Base-by-base conservation (phyloP, 805 yeast species). In the Kazachstania martiniae region DNA sequence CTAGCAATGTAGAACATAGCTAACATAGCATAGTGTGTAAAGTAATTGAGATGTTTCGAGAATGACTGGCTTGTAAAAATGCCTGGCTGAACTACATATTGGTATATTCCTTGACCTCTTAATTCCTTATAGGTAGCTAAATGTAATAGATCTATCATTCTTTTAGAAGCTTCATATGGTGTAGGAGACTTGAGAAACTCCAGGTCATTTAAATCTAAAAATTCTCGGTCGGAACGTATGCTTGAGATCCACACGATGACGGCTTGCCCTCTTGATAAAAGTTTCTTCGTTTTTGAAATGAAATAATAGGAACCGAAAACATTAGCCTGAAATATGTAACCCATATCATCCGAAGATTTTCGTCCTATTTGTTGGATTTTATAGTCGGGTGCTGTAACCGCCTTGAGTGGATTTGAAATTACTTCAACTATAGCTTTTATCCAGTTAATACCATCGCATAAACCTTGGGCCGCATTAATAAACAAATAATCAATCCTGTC, bases 301-400 rank as follows among this genome's bases (percentile, higher is more conserved):
- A 91, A 61, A 54, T 76, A 91, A 61, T 82, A 86, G 2, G 97
- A 96, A 0, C 94, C 94, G 58, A 91, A 84, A 15, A 87, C 94
- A 52, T 91, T 91, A 5, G 91, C 93, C 58, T 91, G 94, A 62
- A 89, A 91, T 4, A 85, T 82, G 19, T 80, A 62, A 2, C 97
- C 96, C 63, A 89, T 44, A 0, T 74, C 86, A 56, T 91, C 98
- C 15, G 50, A 53, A 1, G 94, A 72, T 48, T 68, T 73, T 18
- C 77, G 74, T 3, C 96, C 95, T 10, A 71, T 66, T 35, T 70
- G 65, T 62, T 91, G 97, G 27, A 80, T 67, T 57, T 87, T 85
- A 60, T 81, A 87, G 3, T 75, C 72, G 5, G 95, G 96, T 38
- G 70, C 74, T 0, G 97, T 89, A 14, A 79, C 87, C 3, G 91